Evolutionary conservation across 148 eudicot genomes (phyloP), one percentile per base, ranked within the genome.

Genomic region (Oxyria digyna): DNA sequence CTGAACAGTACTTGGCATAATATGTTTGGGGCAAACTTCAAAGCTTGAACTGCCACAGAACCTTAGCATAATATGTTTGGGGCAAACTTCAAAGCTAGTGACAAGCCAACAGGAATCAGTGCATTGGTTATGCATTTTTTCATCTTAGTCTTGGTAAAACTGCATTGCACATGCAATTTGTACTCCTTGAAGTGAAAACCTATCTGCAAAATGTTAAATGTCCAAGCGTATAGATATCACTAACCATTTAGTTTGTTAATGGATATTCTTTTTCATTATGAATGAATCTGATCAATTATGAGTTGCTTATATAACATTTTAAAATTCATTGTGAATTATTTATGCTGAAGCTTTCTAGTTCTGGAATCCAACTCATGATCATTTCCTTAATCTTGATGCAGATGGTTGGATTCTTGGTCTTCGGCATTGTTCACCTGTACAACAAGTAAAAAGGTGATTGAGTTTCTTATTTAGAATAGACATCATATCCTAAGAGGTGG

Each of bases 401-500:
- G 96, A 89, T 89, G 96, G 88, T 78, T 73, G 97, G 89, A 63
- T 92, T 92, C 76, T 89, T 91, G 70, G 67, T 87, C 78, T 89
- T 91, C 82, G 81, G 81, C 42, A 52, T 85, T 18, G 83, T 80
- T 31, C 86, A 87, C 82, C 83, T 92, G 42, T 92, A 89, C 83
- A 74, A 78, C 92, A 91, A 91, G 85, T 91, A 76, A 76, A 62
- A 14, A 54, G 31, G 31, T 17, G 27, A 24, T 24, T 24, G 3
- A 15, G 12, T 29, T 24, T 24, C 29, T 54, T 8, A 31, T 23
- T 54, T 54, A 54, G 31, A 10, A 54, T 24, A 1, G 31, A 3
- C 62, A 54, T 23, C 62, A 24, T 54, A 12, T 54, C 31, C 9
- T 54, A 15, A 54, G 29, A 52, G 24, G 8, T 23, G 29, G 24